Base-by-base conservation (phyloP, 805 yeast species). In the Teunomyces aglyptinius region DNA sequence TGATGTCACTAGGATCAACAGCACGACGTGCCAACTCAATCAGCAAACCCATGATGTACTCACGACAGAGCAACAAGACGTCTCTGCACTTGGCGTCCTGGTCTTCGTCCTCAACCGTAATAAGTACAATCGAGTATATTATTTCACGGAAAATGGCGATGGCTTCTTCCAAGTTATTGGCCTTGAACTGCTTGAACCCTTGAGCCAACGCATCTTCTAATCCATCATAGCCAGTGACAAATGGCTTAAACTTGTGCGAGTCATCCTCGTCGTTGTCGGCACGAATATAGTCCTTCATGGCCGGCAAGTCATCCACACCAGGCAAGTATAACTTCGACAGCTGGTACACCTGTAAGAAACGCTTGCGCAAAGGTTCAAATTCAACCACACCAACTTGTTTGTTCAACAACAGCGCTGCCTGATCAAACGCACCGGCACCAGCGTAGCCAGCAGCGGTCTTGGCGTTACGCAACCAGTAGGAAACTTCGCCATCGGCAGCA, bases 391-490 rank as follows among this genome's bases (percentile, higher is more conserved):
- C 99, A 38, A 85, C 75, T 68, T 95, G 99, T 60, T 92, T 86
- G 72, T 85, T 83, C 58, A 94, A 78, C 61, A 95, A 80, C 59
- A 90, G 95, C 33, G 97, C 94, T 32, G 98, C 99, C 45, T 92
- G 86, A 55, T 90, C 97, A 63, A 92, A 92, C 4, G 95, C 87
- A 57, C 99, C 99, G 2, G 97, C 90, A 2, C 99, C 97, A 59
- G 86, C 90, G 57, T 89, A 88, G 22, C 89, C 89, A 26, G 96
- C 97, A 4, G 97, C 89, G 46, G 91, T 79, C 52, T 85, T 86
- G 13, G 96, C 87, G 67, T 86, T 89, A 54, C 92, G 85, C 26
- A 88, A 78, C 99, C 99, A 95, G 48, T 68, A 67, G 3, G 84
- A 83, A 27, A 82, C 68, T 63, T 91, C 96, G 22, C 79, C 78